Evolutionary conservation across 257 asterid genomes (phyloP), one percentile per base, ranked within the genome.

Genomic region (Solanum appendiculatum): DNA sequence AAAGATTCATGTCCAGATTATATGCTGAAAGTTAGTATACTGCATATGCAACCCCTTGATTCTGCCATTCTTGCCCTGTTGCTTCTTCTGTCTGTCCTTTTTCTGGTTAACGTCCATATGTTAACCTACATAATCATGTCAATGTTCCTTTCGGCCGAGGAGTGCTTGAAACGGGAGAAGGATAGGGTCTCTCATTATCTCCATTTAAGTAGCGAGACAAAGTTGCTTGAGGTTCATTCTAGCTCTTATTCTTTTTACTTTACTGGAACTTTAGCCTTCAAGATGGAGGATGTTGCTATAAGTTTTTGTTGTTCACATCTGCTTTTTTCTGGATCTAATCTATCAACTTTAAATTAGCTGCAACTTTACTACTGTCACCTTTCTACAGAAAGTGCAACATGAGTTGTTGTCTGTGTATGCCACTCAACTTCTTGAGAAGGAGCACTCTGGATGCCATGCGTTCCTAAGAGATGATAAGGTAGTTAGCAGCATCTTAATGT

Each of bases 1-100:
- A 98, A 97, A 69, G 99, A 97, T 93, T 96, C 99, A 11, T 96
- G 98, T 90, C 99, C 99, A 34, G 98, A 96, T 89, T 97, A 95
- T 93, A 93, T 96, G 99, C 77, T 93, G 91, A 96, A 97, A 90
- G 99, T 94, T 88, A 85, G 80, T 85, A 85, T 85, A 78, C 84
- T 16, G 16, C 84, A 16, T 78, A 78, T 78, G 84, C 63, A 18
- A 44, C 84, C 63, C 83, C 63, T 44, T 42, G 36, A 42, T 25
- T 78, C n/a, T 70, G 73, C 27, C 51, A 23, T 39, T 37, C 66
- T 68, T 40, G 20, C 51, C 42, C 46, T 40, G 8, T 23, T 85
- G 82, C 27, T 60, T 18, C 78, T 69, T 64, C 60, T 40, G 58
- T 64, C 23, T 80, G 58, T 16, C 25, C 37, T 78, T 77, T 77